Evolutionary conservation across 306 rosid genomes (phyloP), one percentile per base, ranked within the genome.

Genomic region (Ceratonia siliqua): DNA sequence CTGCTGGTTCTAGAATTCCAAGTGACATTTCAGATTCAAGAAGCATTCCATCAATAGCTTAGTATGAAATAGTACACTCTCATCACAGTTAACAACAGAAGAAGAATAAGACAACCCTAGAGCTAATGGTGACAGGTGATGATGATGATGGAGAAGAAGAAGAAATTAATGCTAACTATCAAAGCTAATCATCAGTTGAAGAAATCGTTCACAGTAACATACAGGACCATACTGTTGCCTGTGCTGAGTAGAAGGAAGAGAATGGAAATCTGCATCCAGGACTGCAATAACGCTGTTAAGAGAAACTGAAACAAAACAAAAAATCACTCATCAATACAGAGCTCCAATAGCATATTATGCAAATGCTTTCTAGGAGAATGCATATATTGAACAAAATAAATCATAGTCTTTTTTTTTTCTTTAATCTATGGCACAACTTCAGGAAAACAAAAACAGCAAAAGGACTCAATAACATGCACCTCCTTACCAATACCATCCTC

Each of bases 151-250:
- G 43, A 59, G 43, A 74, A 54, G 18, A 76, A 21, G 17, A 77
- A 70, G 53, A 59, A 42, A 22, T 62, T 0, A 25, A 25, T 57
- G 22, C 56, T 28, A 57, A 70, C 28, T 7, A 77, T 58, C 36
- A 73, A 68, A 70, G 43, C 65, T 24, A 69, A 59, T 59, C 22
- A 52, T 61, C 41, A 12, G 46, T 62, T 36, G 24, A 55, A 41
- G 30, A 72, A 84, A 70, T 70, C 24, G 81, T 82, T 77, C 64
- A 78, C 54, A 66, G 78, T 21, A 76, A 92, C 96, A 74, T 94
- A 94, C 99, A 70, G 97, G 96, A 81, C 99, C 97, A 27, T 92
- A 94, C 82, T 90, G 99, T 85, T 92, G 97, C 77, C 99, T 89
- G 82, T 94, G 93, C 86, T 90, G 96, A 70, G 88, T 77, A 79